phyloP scores from a whole-genome alignment of 2,329 filamentous ascomycete genomes.

The Pseudogymnoascus sp. region DNA sequence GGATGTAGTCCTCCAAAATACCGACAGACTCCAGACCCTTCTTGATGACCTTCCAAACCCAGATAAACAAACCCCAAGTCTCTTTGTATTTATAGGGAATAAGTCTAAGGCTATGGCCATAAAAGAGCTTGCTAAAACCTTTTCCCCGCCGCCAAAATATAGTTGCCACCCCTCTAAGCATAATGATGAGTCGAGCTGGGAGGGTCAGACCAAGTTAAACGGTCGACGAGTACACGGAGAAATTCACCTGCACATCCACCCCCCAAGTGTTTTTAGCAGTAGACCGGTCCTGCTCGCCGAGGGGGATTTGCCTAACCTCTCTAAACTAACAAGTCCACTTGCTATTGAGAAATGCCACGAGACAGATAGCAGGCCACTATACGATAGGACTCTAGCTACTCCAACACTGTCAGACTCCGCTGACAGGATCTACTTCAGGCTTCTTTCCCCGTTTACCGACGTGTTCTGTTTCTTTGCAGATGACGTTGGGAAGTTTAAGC shows the following conservation, averaged over 20 bases:
- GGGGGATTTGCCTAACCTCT: slow-evolving; percentile 13
- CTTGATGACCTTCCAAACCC: slow-evolving; percentile 15
- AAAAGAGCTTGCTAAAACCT: slow-evolving; percentile 17
- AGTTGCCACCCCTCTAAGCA: slow-evolving; percentile 8
- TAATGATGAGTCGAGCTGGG: slow-evolving; percentile 11
- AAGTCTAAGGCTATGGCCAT: slow-evolving; percentile 17
- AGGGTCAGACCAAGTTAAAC: slow-evolving; percentile 12
- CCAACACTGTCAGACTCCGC: slow-evolving; percentile 12
- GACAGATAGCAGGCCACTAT: not conserved
- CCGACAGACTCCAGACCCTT: slow-evolving; percentile 17
- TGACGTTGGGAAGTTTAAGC: slow-evolving; percentile 16
- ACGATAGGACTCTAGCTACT: not conserved
- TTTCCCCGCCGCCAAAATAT: slow-evolving; percentile 15
- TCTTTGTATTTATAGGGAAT: slow-evolving; percentile 18
- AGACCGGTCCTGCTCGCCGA: slow-evolving; percentile 15
- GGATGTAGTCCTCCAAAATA: slow-evolving; percentile 15
- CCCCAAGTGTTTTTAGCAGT: slow-evolving; percentile 15
- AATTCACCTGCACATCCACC: slow-evolving; percentile 17
- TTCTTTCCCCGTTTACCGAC: slow-evolving; percentile 15
- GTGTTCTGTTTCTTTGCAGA: slow-evolving; percentile 23
- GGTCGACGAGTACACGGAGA: slow-evolving; percentile 14
- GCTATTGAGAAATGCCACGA: slow-evolving; percentile 7
- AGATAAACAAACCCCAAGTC: slow-evolving; percentile 16
- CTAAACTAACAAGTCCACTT: slow-evolving; percentile 13
- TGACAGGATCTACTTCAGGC: slow-evolving; percentile 14